phyloP scores from a whole-genome alignment of 2,329 filamentous ascomycete species.

The Neofusicoccum ribis region DNA sequence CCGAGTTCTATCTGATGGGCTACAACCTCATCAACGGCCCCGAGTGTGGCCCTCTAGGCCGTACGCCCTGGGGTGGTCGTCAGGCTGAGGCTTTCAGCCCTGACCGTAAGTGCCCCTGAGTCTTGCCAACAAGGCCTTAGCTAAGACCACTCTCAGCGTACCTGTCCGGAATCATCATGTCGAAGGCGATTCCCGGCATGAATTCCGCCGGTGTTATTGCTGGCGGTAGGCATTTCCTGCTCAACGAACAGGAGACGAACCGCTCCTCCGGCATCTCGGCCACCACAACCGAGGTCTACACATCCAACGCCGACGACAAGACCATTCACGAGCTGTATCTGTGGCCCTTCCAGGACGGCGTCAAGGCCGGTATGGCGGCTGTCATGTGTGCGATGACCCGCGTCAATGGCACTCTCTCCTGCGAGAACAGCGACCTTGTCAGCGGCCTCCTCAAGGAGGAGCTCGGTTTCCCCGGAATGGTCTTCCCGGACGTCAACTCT shows the following conservation, averaged over 20 bases:
- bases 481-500: conserved; percentile 31
- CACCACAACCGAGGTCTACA: background rate
- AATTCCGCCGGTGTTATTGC: conserved; percentile 8
- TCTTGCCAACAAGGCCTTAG: background rate
- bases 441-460: conserved; percentile 53
- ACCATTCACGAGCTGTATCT: conserved; percentile 33
- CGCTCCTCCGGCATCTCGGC: conserved; percentile 15
- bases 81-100: conserved; percentile 10
- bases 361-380: conserved; percentile 29
- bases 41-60: conserved; percentile 7
- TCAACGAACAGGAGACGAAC: conserved; percentile 34
- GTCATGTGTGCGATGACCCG: conserved; percentile 40
- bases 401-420: conserved; percentile 47
- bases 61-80: conserved; percentile 11
- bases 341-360: conserved; percentile 32
- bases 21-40: conserved; percentile 27
- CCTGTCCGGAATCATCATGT: background rate
- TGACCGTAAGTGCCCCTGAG: background rate
- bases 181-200: conserved; percentile 7
- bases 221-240: conserved; percentile 28
- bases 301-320: conserved; percentile 28
- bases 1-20: conserved; percentile 26
- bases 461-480: conserved; percentile 38
- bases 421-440: conserved; percentile 46
- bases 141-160: background rate